Evolutionary conservation across 495 filamentous ascomycete genomes (phyloP).

Genomic region (Bathelium albidoporum): DNA sequence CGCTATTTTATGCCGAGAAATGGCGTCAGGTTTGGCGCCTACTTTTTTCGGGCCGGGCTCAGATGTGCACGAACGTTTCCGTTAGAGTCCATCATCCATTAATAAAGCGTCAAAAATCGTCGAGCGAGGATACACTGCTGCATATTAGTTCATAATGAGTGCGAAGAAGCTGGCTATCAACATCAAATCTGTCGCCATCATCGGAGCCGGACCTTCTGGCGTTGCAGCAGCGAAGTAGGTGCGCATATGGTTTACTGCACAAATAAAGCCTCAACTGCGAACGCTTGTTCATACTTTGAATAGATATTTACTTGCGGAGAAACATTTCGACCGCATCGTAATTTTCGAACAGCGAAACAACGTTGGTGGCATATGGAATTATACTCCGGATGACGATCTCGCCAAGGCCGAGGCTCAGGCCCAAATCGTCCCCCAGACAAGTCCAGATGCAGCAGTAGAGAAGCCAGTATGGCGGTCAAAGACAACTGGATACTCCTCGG

Average conservation of each 20-base stretch:
- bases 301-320: constrained; percentile 67
- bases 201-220: constrained; percentile 63
- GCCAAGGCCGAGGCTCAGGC: constrained; percentile 10
- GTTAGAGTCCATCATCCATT: no score
- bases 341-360: constrained; percentile 71
- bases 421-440: constrained; percentile 29
- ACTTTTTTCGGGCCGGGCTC: no score
- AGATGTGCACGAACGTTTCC: no score
- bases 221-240: constrained; percentile 51
- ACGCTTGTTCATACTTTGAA: not conserved
- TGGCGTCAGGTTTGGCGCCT: no score
- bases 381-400: constrained; percentile 34
- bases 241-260: not conserved
- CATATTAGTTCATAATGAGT: not conserved
- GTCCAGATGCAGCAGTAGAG: constrained; percentile 22
- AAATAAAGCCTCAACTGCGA: not conserved
- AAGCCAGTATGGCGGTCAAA: constrained; percentile 21
- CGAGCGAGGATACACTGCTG: not conserved
- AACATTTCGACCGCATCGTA: constrained; percentile 56
- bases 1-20: no score
- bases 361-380: constrained; percentile 79
- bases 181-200: constrained; percentile 49
- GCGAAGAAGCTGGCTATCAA: constrained; percentile 3
- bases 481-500: constrained; percentile 12
- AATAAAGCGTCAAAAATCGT: not conserved